Percentiles rank a stretch among this genome's conserved stretches.
These are phyloP conservation scores for Fusarium ambrosium DNA, from an alignment of 2,329 filamentous ascomycete species.

Conservation along the genomic window DNA sequence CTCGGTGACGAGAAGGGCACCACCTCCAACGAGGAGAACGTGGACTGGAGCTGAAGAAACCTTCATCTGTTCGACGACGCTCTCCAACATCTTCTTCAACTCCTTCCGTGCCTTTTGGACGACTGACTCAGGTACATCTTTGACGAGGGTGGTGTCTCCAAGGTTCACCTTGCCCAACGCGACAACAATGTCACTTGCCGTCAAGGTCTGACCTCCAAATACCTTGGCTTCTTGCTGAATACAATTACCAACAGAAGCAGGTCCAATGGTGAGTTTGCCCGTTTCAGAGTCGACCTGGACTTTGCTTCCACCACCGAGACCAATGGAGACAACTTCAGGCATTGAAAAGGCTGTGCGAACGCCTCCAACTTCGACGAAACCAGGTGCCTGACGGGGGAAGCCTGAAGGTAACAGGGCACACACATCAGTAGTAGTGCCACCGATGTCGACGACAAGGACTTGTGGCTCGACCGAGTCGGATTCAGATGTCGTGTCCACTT, in stretches of 20 bases:
- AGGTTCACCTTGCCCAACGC: slow-evolving; percentile 50
- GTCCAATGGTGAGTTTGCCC: slow-evolving; percentile 61
- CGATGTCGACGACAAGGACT: slow-evolving; percentile 68
- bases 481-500: neutral
- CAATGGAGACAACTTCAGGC: slow-evolving; percentile 69
- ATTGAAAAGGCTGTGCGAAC: slow-evolving; percentile 71
- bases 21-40: slow-evolving; percentile 70
- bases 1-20: slow-evolving; percentile 65
- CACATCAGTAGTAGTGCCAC: slow-evolving; percentile 73
- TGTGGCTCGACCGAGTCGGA: slow-evolving; percentile 43
- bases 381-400: slow-evolving; percentile 71
- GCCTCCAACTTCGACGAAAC: slow-evolving; percentile 69
- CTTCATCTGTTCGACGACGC: slow-evolving; percentile 68
- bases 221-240: slow-evolving; percentile 62
- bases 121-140: slow-evolving; percentile 36
- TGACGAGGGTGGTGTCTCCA: slow-evolving; percentile 49
- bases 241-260: slow-evolving; percentile 67
- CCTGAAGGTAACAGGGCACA: slow-evolving; percentile 69
- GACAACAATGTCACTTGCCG: slow-evolving; percentile 66
- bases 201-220: slow-evolving; percentile 67
- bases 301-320: slow-evolving; percentile 66
- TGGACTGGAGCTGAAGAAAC: slow-evolving; percentile 65
- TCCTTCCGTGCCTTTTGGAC: slow-evolving; percentile 47
- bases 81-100: slow-evolving; percentile 63
- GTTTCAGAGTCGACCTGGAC: slow-evolving; percentile 43